Percentiles rank a stretch among this genome's conserved stretches.
Evolutionary conservation across 305 asterid species (phyloP).

Genomic region (Caryopteris hybrid): DNA sequence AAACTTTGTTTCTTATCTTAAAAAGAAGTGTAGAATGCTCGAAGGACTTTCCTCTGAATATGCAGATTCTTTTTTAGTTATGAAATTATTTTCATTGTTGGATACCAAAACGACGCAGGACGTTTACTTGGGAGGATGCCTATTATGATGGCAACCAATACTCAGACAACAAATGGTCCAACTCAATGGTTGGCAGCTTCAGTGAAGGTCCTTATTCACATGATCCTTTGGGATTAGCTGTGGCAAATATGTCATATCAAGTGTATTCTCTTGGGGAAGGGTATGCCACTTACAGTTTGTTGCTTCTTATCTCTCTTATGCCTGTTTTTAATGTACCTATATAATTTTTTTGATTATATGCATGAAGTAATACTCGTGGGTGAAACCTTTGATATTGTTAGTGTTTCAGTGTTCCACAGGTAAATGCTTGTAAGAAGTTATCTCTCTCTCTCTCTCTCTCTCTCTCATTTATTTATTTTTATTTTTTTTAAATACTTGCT

Average conservation of each 20-base stretch:
- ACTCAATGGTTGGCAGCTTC: slow-evolving; percentile 33
- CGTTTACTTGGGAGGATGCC: slow-evolving; percentile 86
- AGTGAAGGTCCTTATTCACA: slow-evolving; percentile 50
- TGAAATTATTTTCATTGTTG: slow-evolving; percentile 18
- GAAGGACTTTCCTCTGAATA: neutral
- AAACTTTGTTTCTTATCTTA: too few relatives aligned
- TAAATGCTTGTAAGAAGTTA: slow-evolving; percentile 1
- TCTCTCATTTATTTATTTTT: too few relatives aligned
- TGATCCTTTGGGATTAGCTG: slow-evolving; percentile 77
- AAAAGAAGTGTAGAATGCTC: too few relatives aligned
- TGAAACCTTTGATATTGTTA: slow-evolving; percentile 9
- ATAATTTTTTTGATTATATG: neutral
- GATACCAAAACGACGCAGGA: slow-evolving; percentile 45
- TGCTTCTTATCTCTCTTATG: slow-evolving; percentile 14
- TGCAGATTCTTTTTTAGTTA: neutral
- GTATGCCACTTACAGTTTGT: slow-evolving; percentile 38
- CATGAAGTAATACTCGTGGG: slow-evolving; percentile 15
- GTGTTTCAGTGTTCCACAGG: neutral
- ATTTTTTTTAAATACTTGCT: neutral
- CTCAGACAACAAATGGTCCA: slow-evolving; percentile 35
- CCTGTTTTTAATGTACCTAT: neutral
- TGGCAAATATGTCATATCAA: slow-evolving; percentile 87
- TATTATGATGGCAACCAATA: slow-evolving; percentile 49
- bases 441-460: neutral
- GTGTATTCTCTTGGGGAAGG: slow-evolving; percentile 94